Conservation (phyloP, 805 yeast species). For the Sugiyamaella marilandica region DNA sequence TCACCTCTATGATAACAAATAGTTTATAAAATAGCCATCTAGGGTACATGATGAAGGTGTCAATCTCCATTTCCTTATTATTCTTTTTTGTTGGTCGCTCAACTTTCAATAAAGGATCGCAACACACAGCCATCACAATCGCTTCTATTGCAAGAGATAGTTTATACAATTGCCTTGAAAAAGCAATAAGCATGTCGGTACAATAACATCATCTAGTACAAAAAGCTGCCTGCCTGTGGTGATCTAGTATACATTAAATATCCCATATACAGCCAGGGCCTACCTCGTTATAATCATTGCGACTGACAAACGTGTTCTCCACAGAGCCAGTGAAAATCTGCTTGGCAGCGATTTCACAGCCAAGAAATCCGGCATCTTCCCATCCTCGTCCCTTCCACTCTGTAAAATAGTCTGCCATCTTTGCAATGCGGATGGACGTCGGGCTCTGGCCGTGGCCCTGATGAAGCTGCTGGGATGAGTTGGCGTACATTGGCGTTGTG, state of each 20-base stretch:
- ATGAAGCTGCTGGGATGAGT: constrained; percentile 14
- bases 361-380: constrained; percentile 73
- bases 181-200: too few relatives aligned
- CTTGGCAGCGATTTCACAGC: constrained; percentile 82
- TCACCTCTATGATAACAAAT: too few relatives aligned
- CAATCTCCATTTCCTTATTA: too few relatives aligned
- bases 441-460: constrained; percentile 65
- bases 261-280: constrained; percentile 89
- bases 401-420: constrained; percentile 86
- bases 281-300: constrained; percentile 64
- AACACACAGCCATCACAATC: too few relatives aligned
- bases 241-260: constrained; percentile 16
- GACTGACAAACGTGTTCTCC: constrained; percentile 60
- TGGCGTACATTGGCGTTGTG: constrained; percentile 18
- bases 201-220: too few relatives aligned
- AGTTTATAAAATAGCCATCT: too few relatives aligned
- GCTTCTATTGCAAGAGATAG: too few relatives aligned
- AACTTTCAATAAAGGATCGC: too few relatives aligned
- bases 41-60: too few relatives aligned
- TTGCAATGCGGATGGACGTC: constrained; percentile 59
- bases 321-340: constrained; percentile 67
- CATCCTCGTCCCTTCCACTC: constrained; percentile 85
- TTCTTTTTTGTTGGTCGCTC: too few relatives aligned
- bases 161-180: too few relatives aligned
- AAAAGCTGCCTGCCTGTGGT: too few relatives aligned